phyloP scores from a whole-genome alignment of 371 early-diverging fungal species.

The Mortierella sp. region DNA sequence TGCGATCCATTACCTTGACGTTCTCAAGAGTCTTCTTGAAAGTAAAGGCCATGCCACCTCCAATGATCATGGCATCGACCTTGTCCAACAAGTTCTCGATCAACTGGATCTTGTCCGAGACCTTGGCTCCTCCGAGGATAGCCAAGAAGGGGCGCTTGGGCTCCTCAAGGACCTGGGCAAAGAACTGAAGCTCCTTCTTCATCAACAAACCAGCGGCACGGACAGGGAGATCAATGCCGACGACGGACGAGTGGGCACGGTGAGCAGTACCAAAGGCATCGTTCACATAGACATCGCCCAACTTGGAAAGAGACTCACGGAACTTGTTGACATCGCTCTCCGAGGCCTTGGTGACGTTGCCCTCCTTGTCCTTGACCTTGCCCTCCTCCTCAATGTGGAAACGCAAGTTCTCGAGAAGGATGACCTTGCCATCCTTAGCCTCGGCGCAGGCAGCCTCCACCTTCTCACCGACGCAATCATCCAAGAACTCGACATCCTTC shows the following conservation, averaged over 20 bases:
- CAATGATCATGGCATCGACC: slow-evolving; percentile 91
- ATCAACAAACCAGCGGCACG: slow-evolving; percentile 97
- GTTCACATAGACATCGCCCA: slow-evolving; percentile 98
- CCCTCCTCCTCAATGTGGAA: slow-evolving; percentile 99
- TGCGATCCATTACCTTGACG: slow-evolving; percentile 82
- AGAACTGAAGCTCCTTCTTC: slow-evolving; percentile 99
- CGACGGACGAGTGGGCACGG: slow-evolving; percentile 97
- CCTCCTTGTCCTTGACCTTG: slow-evolving; percentile 88
- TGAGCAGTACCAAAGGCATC: slow-evolving; percentile 99
- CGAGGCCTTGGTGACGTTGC: slow-evolving; percentile 87
- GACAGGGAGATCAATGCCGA: slow-evolving; percentile 91
- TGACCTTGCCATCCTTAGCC: slow-evolving; percentile 86
- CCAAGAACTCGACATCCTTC: slow-evolving; percentile 90
- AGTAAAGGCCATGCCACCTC: slow-evolving; percentile 99
- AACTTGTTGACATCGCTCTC: slow-evolving; percentile 84
- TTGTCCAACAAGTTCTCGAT: slow-evolving; percentile 96
- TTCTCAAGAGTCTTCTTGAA: slow-evolving; percentile 92
- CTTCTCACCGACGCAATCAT: slow-evolving; percentile 92
- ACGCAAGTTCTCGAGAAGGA: slow-evolving; percentile 98
- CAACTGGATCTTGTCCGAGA: slow-evolving; percentile 98
- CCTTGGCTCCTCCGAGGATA: slow-evolving; percentile 99
- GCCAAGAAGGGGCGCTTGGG: slow-evolving; percentile 97
- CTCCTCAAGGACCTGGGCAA: slow-evolving; percentile 93
- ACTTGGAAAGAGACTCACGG: slow-evolving; percentile 90
- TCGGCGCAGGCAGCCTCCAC: slow-evolving; percentile 86